Conservation (phyloP, 2,329 filamentous ascomycete genomes). For the Colletotrichum karsti region DNA sequence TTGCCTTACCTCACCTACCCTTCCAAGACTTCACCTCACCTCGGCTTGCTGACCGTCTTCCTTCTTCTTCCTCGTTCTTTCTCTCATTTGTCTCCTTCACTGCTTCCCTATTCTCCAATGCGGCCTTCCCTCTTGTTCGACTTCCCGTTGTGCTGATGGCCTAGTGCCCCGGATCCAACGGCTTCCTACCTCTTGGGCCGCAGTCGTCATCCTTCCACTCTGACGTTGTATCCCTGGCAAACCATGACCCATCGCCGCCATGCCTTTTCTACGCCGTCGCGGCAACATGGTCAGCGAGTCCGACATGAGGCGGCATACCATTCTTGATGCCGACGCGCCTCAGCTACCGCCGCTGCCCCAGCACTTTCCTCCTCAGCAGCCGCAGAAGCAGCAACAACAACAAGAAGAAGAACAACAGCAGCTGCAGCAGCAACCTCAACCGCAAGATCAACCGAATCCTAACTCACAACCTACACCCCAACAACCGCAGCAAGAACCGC, state of each 20-base stretch:
- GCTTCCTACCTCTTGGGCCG: slow-evolving; percentile 7
- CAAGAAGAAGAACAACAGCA: slow-evolving; percentile 5
- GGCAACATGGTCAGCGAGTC: slow-evolving; percentile 67
- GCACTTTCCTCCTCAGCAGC: slow-evolving; percentile 21
- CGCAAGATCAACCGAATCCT: too few relatives aligned
- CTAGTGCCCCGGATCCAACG: slow-evolving; percentile 22
- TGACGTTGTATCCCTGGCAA: slow-evolving; percentile 25
- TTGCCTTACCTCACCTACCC: not conserved
- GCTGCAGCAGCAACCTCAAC: not conserved
- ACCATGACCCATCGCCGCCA: slow-evolving; percentile 51
- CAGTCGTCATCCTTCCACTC: slow-evolving; percentile 20
- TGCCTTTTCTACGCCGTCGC: slow-evolving; percentile 70
- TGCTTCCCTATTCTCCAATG: not conserved
- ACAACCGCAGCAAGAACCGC: not conserved
- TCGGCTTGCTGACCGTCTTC: not conserved
- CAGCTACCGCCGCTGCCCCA: slow-evolving; percentile 34
- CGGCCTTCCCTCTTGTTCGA: not conserved
- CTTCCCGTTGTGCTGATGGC: slow-evolving; percentile 19
- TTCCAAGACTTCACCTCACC: slow-evolving; percentile 9
- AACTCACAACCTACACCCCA: slow-evolving; percentile 6
- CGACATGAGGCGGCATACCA: slow-evolving; percentile 64
- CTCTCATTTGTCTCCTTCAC: not conserved
- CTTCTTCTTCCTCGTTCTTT: not conserved
- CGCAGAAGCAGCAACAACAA: slow-evolving; percentile 1
- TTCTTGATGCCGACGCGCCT: slow-evolving; percentile 41